Evolutionary conservation across 2,329 filamentous ascomycete species (phyloP), one percentile per base, ranked within the genome.

Genomic region (Aspergillus alliaceus): DNA sequence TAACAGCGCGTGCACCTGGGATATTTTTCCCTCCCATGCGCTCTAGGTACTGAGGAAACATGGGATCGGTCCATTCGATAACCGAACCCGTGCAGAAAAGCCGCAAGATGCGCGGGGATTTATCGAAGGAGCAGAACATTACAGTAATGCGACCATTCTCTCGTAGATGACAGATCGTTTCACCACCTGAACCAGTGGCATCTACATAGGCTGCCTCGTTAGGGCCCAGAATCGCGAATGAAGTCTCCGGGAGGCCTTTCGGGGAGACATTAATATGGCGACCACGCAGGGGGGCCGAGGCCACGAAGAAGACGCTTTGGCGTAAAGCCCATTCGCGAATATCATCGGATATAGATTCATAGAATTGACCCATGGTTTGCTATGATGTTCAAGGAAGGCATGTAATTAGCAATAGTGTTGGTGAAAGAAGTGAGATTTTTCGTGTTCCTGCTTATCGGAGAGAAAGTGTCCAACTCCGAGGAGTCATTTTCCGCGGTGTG

Each of bases 111-210:
- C 85, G 79, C 15, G 87, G 86, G 0, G 76, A 68, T 4, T 76
- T 63, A 1, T 82, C 84, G 61, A 89, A 90, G 22, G 84, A 86
- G 70, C 83, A 88, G 75, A 92, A 91, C 81, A 91, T 86, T 67
- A 93, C 75, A 6, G 88, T 91, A 18, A 90, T 82, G 15, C 90
- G 83, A 29, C 86, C 88, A 66, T 93, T 93, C 68, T 93, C 90
- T 69, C 90, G 87, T 11, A 90, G 74, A 67, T 93, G 90, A 4
- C 85, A 80, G 59, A 93, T 87, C 3, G 90, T 93, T 76, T 93
- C 90, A 67, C 82, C 86, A 24, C 90, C 90, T 31, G 86, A 90
- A 29, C 90, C 90, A 1, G 87, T 91, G 59, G 86, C 83, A 68
- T 93, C 90, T 54, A 91, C 79, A 68, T 92, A 93, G 25, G 85